Base-by-base conservation (phyloP, 768 basidiomycete genomes). In the Boletus barrowsii region DNA sequence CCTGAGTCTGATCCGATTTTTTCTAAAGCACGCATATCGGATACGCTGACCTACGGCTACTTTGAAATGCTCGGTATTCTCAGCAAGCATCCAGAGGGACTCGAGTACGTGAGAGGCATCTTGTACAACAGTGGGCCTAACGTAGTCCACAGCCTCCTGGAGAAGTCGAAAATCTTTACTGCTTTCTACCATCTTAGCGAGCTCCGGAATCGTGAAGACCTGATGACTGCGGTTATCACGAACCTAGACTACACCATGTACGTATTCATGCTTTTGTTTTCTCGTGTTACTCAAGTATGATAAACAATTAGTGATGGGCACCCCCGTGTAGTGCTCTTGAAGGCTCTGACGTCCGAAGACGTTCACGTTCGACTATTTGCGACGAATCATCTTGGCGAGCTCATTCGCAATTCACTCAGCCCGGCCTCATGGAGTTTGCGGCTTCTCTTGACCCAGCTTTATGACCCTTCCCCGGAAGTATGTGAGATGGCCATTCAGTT, bases 121-220 rank as follows among this genome's bases (percentile, higher is more conserved):
- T 39, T 46, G 10, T 44, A 46, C 46, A 18, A 44, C 42, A 40
- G 47, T 11, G 13, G 32, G 26, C 39, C 42, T 59, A 7, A 62
- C 52, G 13, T 46, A 42, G 13, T 17, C 13, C 15, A 14, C 55
- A 96, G 95, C 42, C 73, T 98, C 14, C 73, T 99, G 69, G 93
- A 97, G 71, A 90, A 90, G 62, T 88, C 88, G 72, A 90, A 89
- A 63, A 81, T 98, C 26, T 98, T 98, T 70, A 98, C 94, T 1
- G 88, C 91, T 0, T 95, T 98, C 69, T 98, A 98, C 67, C 95
- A 94, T 66, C 73, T 98, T 42, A 92, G 88, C 64, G 97, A 98
- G 65, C 78, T 98, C 35, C 80, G 88, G 24, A 89, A 88, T 69
- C 80, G 97, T 36, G 94, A 98, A 65, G 95, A 98, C 66, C 76